phyloP scores from a whole-genome alignment of 2,329 filamentous ascomycete species.

The Cercospora brassicicola region DNA sequence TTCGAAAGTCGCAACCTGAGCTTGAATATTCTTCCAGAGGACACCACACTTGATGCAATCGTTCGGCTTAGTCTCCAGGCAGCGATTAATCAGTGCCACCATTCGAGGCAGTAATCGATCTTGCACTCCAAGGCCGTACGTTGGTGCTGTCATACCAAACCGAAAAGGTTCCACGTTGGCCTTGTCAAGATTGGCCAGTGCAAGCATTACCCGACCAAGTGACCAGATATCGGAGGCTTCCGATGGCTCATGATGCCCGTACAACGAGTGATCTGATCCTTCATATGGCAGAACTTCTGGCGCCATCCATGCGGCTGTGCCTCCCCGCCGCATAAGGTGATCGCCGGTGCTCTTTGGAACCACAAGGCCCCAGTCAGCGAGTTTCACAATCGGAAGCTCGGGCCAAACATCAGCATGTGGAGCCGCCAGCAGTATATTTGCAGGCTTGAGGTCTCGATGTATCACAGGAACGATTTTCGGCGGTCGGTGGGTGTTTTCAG shows the following conservation, averaged over 20 bases:
- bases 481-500: neutral
- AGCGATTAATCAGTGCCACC: neutral
- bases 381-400: neutral
- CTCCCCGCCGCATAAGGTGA: neutral
- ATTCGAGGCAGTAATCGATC: neutral
- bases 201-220: constrained; percentile 3
- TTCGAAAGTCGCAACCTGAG: neutral
- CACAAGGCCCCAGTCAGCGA: constrained; percentile 17
- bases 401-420: constrained; percentile 4
- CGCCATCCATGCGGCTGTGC: neutral
- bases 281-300: neutral
- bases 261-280: neutral
- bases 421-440: constrained; percentile 13
- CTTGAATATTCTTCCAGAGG: neutral
- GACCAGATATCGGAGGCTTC: neutral
- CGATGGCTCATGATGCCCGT: neutral
- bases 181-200: neutral
- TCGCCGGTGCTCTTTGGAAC: neutral
- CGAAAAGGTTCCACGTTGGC: neutral
- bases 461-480: neutral
- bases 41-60: neutral
- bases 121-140: neutral
- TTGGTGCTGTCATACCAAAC: neutral
- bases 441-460: constrained; percentile 18
- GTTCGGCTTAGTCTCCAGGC: neutral